A percentile compares a stretch with the other conserved stretches of the same genome.
Evolutionary conservation across 345 rosid genomes (phyloP).

Genomic region (Hypericum perforatum): DNA sequence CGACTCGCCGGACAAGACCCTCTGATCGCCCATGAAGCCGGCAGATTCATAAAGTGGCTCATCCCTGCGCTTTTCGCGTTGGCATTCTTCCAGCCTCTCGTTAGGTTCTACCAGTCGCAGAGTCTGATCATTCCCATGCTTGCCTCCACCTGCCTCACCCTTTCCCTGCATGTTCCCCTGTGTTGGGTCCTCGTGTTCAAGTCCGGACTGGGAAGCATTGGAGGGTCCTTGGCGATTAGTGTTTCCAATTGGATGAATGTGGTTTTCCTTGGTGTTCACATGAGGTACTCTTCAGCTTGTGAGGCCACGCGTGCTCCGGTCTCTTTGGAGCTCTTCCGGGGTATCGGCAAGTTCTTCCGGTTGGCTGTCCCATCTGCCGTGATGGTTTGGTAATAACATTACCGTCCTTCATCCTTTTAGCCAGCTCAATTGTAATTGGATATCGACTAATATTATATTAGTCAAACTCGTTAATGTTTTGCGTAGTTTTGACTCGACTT

Average conservation of each 20-base stretch:
- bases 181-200: constrained; percentile 3
- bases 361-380: not conserved
- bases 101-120: constrained; percentile 2
- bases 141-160: not conserved
- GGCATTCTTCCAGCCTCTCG: constrained; percentile 2
- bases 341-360: not conserved
- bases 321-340: not conserved
- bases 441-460: too few species aligned
- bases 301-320: constrained; percentile 1
- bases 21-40: not conserved
- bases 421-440: too few species aligned
- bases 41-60: too few species aligned
- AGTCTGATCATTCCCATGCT: constrained; percentile 8
- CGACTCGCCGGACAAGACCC: constrained; percentile 4
- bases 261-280: constrained; percentile 1
- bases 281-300: constrained; percentile 2
- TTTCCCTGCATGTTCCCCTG: constrained; percentile 1
- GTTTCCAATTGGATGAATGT: constrained; percentile 5
- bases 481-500: too few species aligned
- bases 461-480: too few species aligned
- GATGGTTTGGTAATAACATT: not conserved
- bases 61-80: too few species aligned
- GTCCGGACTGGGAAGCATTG: constrained; percentile 2
- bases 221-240: constrained; percentile 1
- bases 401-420: not conserved